These are phyloP conservation scores for Ogataea thermomethanolica DNA, from an alignment of 805 yeast genomes.

Conservation along the genomic window DNA sequence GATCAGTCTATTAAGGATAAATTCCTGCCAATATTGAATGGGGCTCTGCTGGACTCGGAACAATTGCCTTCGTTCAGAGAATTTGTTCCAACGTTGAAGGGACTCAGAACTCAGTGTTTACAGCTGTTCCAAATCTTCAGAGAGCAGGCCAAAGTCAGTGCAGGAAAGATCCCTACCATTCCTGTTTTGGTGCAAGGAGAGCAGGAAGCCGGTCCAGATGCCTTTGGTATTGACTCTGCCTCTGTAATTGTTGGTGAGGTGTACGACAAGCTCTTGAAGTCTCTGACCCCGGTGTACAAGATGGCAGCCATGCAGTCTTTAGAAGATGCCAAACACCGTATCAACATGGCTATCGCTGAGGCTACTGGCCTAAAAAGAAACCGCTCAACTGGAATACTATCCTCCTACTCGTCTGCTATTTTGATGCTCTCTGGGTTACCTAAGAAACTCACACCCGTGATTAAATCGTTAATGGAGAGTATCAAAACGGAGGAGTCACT, in stretches of 20 bases:
- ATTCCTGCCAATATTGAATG: constrained; percentile 27
- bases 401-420: constrained; percentile 75
- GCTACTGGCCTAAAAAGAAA: constrained; percentile 51
- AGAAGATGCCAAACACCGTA: constrained; percentile 74
- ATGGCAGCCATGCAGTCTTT: constrained; percentile 68
- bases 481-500: constrained; percentile 69
- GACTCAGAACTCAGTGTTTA: constrained; percentile 83
- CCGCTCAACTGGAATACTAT: constrained; percentile 58
- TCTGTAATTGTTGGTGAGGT: constrained; percentile 61
- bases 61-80: constrained; percentile 66
- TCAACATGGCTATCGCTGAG: constrained; percentile 61
- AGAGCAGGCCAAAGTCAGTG: constrained; percentile 70
- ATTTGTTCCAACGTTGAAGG: constrained; percentile 78
- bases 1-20: constrained; percentile 4
- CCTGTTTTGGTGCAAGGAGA: constrained; percentile 95
- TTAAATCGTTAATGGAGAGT: constrained; percentile 89
- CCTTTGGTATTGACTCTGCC: constrained; percentile 78
- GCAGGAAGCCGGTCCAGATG: constrained; percentile 88
- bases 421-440: constrained; percentile 70
- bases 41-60: constrained; percentile 41
- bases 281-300: constrained; percentile 65
- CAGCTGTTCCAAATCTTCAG: constrained; percentile 76
- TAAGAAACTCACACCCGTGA: constrained; percentile 80
- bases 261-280: constrained; percentile 59
- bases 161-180: constrained; percentile 69